Evolutionary conservation across 352 stramenopile genomes (phyloP).

Genomic region (Phytophthora uliginosa): DNA sequence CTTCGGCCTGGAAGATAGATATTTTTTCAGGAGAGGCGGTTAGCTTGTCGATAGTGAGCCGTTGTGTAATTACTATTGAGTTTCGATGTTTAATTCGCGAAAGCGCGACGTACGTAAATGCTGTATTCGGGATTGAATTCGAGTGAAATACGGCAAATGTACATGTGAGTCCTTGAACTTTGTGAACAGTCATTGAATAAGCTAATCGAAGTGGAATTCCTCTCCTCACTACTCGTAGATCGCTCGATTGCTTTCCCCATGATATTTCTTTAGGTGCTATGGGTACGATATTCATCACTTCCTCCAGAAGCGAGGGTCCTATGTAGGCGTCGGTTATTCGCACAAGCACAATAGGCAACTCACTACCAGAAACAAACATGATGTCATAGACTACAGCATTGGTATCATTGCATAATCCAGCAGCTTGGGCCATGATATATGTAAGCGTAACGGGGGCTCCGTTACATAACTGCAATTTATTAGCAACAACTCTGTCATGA

Average conservation of each 20-base stretch:
- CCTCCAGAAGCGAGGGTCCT: neutral
- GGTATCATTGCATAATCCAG: neutral
- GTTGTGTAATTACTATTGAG: neutral
- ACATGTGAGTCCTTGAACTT: slow-evolving; percentile 2
- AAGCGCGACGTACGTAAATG: neutral
- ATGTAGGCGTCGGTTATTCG: neutral
- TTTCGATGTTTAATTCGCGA: neutral
- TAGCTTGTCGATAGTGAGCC: neutral
- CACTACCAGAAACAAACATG: slow-evolving; percentile 1
- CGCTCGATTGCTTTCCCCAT: neutral
- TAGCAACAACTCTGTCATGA: neutral
- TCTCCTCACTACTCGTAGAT: neutral
- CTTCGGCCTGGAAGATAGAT: neutral
- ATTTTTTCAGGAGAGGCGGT: neutral
- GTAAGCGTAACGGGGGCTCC: neutral
- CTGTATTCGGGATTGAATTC: neutral
- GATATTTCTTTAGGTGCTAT: neutral
- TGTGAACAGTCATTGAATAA: neutral
- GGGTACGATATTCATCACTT: neutral
- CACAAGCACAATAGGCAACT: neutral
- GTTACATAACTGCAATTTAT: neutral
- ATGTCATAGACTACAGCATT: neutral
- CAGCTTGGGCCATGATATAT: neutral
- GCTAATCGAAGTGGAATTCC: neutral
- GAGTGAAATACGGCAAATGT: neutral